Base-by-base conservation (phyloP, 31 red algal genomes). In the Odonthalia washingtoniensis region DNA sequence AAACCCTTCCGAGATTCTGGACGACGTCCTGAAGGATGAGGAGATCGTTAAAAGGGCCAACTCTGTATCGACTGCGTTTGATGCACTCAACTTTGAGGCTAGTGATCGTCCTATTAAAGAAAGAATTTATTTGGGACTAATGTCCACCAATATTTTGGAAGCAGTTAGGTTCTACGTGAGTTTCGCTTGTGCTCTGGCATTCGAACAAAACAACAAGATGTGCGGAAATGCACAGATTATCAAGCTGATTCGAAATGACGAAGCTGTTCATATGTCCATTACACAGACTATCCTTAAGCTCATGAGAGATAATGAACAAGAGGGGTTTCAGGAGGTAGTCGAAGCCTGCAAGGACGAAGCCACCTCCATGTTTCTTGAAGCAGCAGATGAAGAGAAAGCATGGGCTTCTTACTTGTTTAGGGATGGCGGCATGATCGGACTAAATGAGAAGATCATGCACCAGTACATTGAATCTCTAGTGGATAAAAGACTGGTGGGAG, bases 141-240 rank as follows among this genome's bases (percentile, higher is more conserved):
- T 28, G 26, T 35, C 72, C 26, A 28, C 39, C 26, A 75, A 75
- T 42, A 39, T 39, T 37, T 42, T 75, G 26, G 72, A 75, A 41
- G 72, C 72, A 40, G 39, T 75, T 75, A 32, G 72, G 33, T 75
- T 75, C 38, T 75, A 75, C 72, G 72, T 75, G 39, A 40, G 35
- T 40, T 75, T 75, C 39, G 72, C 72, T 75, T 75, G 72, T 42
- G 31, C 72, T 75, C 39, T 75, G n/a, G 72, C 72, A 40, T 75
- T 75, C 38, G 72, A 32, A 37, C 33, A 75, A 75, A 32, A 39
- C 32, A 39, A 75, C 33, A 32, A 39, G 26, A 40, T 75, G 38
- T 32, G 39, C 31, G 72, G 72, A 28, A 75, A 75, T 42, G 72
- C 72, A 32, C 31, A 75, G 72, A 75, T 75, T 39, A 75, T 75